Conservation (phyloP, 108 stramenopile genomes). For the Nannochloropsis oceanica region DNA sequence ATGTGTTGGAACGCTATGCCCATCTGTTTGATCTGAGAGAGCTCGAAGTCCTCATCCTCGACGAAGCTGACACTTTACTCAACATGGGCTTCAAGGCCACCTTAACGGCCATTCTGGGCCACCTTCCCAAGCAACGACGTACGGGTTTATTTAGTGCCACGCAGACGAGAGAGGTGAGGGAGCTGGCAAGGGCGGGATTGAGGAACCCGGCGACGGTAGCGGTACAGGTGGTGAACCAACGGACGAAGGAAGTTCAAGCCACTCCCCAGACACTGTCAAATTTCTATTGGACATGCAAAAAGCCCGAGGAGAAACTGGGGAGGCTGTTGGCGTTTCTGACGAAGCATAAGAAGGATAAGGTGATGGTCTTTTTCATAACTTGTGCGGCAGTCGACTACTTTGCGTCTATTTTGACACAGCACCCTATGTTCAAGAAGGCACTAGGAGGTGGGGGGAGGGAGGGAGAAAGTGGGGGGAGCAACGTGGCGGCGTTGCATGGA, state of each 20-base stretch:
- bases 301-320: neutral
- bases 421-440: neutral
- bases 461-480: constrained; percentile 24
- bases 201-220: constrained; percentile 85
- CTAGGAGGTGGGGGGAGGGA: neutral
- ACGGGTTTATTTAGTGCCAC: constrained; percentile 95
- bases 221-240: constrained; percentile 41
- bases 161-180: constrained; percentile 43
- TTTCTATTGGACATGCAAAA: neutral
- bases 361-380: constrained; percentile 88
- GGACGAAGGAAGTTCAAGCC: neutral
- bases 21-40: constrained; percentile 30
- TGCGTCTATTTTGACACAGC: constrained; percentile 45
- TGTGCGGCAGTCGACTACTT: constrained; percentile 89
- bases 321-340: neutral
- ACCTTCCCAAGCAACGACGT: constrained; percentile 80
- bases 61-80: constrained; percentile 88
- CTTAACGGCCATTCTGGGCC: constrained; percentile 56
- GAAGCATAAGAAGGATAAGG: constrained; percentile 48
- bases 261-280: neutral
- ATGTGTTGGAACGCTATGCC: constrained; percentile 60
- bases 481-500: constrained; percentile 74
- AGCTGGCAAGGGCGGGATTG: constrained; percentile 75
- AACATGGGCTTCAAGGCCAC: constrained; percentile 80
- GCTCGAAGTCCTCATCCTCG: constrained; percentile 75